Conservation (phyloP, 805 yeast species). For the Komagataella populi region DNA sequence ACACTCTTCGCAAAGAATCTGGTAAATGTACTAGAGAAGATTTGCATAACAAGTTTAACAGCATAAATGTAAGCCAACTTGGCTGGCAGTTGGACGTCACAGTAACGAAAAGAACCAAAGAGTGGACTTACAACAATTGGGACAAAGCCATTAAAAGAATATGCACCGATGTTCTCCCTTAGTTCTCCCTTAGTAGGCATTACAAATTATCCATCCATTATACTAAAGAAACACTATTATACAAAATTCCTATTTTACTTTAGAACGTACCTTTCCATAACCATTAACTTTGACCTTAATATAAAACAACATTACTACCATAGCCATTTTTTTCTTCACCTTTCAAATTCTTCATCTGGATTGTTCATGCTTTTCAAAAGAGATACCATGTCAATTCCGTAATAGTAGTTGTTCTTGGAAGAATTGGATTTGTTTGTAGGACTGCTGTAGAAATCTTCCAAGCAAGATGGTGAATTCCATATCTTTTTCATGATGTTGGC, state of each 20-base stretch:
- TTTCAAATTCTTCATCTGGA: not conserved
- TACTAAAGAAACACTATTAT: not conserved
- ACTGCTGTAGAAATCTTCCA: constrained; percentile 55
- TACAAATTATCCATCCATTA: not conserved
- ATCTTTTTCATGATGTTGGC: constrained; percentile 23
- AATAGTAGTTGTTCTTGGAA: not conserved
- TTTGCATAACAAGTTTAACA: not conserved
- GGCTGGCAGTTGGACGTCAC: not conserved
- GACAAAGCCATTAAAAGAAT: not conserved
- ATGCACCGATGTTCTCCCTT: not conserved
- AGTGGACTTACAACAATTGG: not conserved
- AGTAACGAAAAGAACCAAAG: not conserved
- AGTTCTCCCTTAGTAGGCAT: not conserved
- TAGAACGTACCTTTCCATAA: not conserved
- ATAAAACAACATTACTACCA: not conserved
- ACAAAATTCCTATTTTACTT: not conserved
- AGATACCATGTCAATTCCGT: not conserved
- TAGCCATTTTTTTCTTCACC: not conserved
- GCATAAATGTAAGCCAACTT: not conserved
- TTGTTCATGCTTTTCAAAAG: not conserved
- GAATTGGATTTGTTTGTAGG: constrained; percentile 13
- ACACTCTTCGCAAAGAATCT: not conserved
- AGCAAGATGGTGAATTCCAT: constrained; percentile 54
- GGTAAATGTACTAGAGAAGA: not conserved
- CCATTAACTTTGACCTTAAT: not conserved